These are phyloP conservation scores for Rhodosporidiobolus sp. DNA, from an alignment of 768 basidiomycete genomes.

Conservation along the genomic window DNA sequence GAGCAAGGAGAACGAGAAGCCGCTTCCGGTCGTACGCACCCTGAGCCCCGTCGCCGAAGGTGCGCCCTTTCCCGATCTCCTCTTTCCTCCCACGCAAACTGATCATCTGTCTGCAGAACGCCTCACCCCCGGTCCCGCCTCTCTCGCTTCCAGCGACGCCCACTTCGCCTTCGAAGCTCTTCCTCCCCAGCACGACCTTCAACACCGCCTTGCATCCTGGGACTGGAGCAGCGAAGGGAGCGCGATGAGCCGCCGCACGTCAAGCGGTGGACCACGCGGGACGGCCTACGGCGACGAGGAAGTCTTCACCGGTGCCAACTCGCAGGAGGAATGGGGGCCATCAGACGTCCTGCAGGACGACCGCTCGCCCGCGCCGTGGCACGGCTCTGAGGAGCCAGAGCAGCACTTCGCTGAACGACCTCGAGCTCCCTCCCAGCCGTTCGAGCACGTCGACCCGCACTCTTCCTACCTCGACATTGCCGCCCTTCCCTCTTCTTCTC, in stretches of 20 bases:
- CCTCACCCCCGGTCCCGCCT: not conserved
- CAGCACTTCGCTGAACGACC: not conserved
- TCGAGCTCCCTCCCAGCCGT: not conserved
- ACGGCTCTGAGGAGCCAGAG: no score
- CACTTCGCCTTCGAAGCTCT: not conserved
- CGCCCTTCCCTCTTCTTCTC: not conserved
- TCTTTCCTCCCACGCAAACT: not conserved
- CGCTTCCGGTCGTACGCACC: not conserved
- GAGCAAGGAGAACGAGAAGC: conserved; percentile 1
- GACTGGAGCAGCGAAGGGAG: not conserved
- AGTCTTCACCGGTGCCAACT: not conserved
- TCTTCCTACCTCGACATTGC: not conserved
- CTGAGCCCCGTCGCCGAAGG: not conserved
- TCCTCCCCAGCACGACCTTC: not conserved
- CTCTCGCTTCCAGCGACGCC: not conserved
- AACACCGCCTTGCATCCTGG: not conserved
- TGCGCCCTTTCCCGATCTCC: not conserved
- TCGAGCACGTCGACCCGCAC: not conserved
- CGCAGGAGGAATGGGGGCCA: no score
- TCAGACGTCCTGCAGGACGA: no score
- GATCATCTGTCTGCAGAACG: not conserved
- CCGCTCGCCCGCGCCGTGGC: no score
- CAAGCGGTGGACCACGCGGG: no score
- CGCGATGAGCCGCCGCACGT: not conserved
- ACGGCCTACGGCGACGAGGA: not conserved